A percentile compares a stretch with the other conserved stretches of the same genome.
These are phyloP conservation scores for Trypanosoma brucei DNA, from an alignment of 208 protist genomes.

Conservation along the genomic window DNA sequence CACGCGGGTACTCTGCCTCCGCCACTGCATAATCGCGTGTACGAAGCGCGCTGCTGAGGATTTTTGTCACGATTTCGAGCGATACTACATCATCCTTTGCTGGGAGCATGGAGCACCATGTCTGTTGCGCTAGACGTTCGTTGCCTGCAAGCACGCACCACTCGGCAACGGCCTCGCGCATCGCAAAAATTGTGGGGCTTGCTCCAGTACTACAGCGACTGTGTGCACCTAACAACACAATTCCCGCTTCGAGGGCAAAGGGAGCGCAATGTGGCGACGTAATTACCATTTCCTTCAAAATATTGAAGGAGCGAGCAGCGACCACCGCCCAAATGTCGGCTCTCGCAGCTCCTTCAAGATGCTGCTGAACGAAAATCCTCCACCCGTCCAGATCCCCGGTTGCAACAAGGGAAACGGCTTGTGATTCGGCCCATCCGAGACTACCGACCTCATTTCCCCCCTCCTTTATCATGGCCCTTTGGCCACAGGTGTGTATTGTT, in stretches of 20 bases:
- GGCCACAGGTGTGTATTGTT: too few relatives aligned
- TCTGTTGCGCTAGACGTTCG: slow-evolving; percentile 20
- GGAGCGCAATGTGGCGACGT: not conserved
- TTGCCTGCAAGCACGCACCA: slow-evolving; percentile 22
- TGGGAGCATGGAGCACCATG: slow-evolving; percentile 23
- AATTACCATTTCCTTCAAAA: not conserved
- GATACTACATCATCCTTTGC: slow-evolving; percentile 28
- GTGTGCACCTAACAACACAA: not conserved
- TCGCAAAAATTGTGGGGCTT: slow-evolving; percentile 9
- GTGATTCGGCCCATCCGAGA: not conserved
- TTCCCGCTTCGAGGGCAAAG: slow-evolving; percentile 12
- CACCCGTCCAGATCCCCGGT: slow-evolving; percentile 9
- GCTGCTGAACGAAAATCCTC: slow-evolving; percentile 4
- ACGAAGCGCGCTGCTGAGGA: slow-evolving; percentile 66
- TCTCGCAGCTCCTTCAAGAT: slow-evolving; percentile 1
- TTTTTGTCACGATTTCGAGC: slow-evolving; percentile 67
- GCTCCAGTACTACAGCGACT: slow-evolving; percentile 13
- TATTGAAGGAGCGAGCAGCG: not conserved
- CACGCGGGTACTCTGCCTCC: slow-evolving; percentile 74
- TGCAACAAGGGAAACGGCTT: slow-evolving; percentile 7
- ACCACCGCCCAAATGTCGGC: not conserved
- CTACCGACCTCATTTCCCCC: slow-evolving; percentile 3
- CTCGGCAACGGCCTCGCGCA: slow-evolving; percentile 19
- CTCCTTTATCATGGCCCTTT: not conserved
- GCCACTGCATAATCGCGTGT: slow-evolving; percentile 56